Base-by-base conservation (phyloP, 305 asterid genomes). In the Striga hermonthica region DNA sequence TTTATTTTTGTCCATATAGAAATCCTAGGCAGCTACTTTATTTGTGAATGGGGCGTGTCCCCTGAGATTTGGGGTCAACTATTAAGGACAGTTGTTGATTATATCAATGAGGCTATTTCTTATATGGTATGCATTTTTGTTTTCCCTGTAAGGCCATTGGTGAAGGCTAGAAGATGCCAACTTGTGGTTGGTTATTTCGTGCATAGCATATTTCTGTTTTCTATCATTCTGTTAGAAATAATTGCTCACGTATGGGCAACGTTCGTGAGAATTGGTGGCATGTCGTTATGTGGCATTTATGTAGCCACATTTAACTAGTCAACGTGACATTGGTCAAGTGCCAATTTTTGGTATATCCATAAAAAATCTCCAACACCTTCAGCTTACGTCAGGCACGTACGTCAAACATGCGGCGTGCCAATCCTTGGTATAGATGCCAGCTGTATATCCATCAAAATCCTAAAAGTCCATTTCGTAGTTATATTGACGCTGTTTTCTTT, bases 91-190 rank as follows among this genome's bases (percentile, higher is more conserved):
- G 31, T 43, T 45, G 16, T 28, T 57, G 41, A 15, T 44, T 12
- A 44, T 58, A 16, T 58, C 12, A 31, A 57, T 57, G 62, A 39
- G 60, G 62, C 5, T 34, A 40, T 22, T 34, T 70, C 65, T 43
- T 48, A 31, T 55, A 10, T 10, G 55, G 38, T 43, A 28, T 70
- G 67, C 68, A 55, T 45, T 53, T 50, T 12, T 3, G 12, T 48
- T 50, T 67, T 22, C 14, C 48, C 39, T 44, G 15, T 64, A 10
- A 53, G 68, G 48, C 35, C 53, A 59, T 65, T 45, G 70, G 57
- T 62, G 61, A 62, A 35, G 40, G 48, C n/a, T 14, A 13, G 66
- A 49, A 28, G 50, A 28, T 38, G 12, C 64, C 22, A 54, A 37
- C 28, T 57, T 48, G 44, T 62, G 40, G 16, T 57, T 15, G 35